These are phyloP conservation scores for Hypomontagnella monticulosa DNA, from an alignment of 495 filamentous ascomycete species.

Conservation along the genomic window DNA sequence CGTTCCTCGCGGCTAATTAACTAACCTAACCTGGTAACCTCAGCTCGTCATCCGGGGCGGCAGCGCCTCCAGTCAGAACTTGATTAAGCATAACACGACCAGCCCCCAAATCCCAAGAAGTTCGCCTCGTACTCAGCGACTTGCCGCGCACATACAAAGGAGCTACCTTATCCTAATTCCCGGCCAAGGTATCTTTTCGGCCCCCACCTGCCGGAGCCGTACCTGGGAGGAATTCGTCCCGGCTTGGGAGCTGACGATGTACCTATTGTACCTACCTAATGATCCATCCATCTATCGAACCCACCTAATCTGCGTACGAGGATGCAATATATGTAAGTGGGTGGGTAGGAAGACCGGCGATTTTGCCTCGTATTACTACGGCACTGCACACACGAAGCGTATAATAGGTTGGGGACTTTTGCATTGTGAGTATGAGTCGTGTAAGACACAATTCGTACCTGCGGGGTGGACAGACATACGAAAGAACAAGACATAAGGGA, in stretches of 20 bases:
- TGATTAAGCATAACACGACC: slow-evolving; percentile 10
- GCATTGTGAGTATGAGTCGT: background rate
- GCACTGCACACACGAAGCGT: background rate
- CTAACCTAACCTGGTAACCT: background rate
- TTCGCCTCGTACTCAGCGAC: background rate
- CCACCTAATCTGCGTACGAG: background rate
- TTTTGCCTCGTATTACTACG: slow-evolving; percentile 20
- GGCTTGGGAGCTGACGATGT: background rate
- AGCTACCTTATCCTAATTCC: too few relatives aligned
- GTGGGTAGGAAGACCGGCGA: too few relatives aligned
- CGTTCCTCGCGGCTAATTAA: slow-evolving; percentile 3
- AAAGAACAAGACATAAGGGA: slow-evolving; percentile 1
- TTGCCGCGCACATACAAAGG: too few relatives aligned
- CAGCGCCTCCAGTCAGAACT: slow-evolving; percentile 28
- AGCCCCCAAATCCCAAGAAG: slow-evolving; percentile 18
- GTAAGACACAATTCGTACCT: background rate
- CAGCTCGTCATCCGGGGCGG: slow-evolving; percentile 9
- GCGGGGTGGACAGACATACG: background rate
- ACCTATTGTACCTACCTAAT: background rate
- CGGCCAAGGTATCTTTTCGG: background rate
- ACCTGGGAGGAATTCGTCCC: background rate
- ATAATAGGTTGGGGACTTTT: slow-evolving; percentile 2
- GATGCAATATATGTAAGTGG: background rate
- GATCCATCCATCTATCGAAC: too few relatives aligned
- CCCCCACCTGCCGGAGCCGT: background rate